Evolutionary conservation across 257 asterid species (phyloP).

Genomic region (Solanum ossicruentum): DNA sequence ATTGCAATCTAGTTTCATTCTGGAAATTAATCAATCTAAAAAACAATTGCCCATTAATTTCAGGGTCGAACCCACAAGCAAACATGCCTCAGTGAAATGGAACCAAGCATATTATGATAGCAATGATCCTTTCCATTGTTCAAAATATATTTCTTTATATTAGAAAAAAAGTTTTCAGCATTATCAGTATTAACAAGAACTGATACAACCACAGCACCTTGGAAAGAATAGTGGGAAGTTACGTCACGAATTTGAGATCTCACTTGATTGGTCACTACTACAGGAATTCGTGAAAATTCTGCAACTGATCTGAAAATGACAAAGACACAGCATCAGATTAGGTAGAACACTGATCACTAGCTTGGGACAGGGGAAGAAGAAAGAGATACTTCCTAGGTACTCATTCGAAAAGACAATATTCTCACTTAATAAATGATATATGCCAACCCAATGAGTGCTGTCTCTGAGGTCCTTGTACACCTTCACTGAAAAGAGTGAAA

Average conservation of each 20-base stretch:
- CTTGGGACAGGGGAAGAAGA: not conserved
- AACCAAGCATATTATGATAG: not conserved
- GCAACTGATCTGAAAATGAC: slow-evolving; percentile 55
- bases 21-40: not conserved
- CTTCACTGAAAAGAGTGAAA: slow-evolving; percentile 23
- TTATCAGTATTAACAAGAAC: not conserved
- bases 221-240: slow-evolving; percentile 46
- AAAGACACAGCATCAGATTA: not conserved
- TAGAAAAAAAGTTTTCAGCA: not conserved
- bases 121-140: not conserved
- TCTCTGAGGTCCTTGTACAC: slow-evolving; percentile 31
- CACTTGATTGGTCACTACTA: slow-evolving; percentile 84
- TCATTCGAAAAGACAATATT: not conserved
- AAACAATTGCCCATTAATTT: not conserved
- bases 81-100: not conserved
- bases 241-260: slow-evolving; percentile 58
- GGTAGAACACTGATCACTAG: not conserved
- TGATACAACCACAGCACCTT: slow-evolving; percentile 30
- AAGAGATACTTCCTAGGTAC: not conserved
- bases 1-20: not conserved
- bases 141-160: not conserved
- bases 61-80: not conserved
- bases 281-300: slow-evolving; percentile 72
- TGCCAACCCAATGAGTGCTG: slow-evolving; percentile 70
- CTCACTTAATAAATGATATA: slow-evolving; percentile 74